Base-by-base conservation (phyloP, 192 early-diverging fungal genomes). In the Coemansia sp. region DNA sequence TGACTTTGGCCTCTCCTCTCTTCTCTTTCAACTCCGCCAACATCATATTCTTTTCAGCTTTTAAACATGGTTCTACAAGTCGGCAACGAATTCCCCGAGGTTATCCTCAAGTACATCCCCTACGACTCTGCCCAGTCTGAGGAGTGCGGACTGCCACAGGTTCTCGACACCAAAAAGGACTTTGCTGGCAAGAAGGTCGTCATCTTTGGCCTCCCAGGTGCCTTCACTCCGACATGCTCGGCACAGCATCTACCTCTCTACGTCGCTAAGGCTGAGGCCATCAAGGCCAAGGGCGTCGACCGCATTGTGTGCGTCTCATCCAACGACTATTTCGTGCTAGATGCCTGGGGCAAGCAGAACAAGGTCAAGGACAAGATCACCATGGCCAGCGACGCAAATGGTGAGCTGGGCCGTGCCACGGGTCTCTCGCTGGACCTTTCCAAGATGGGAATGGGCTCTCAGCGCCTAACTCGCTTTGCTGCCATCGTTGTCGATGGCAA, bases 301-400 rank as follows among this genome's bases (percentile, higher is more conserved):
- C 60, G 67, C n/a, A 72, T 83, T 36, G 75, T 79, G 13, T 78
- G 76, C 52, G 72, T 73, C 13, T 75, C 76, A 13, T 69, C 73
- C 57, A 78, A 82, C 70, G 83, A 88, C 63, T 85, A 83, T 18
- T 89, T 86, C 66, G 86, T 87, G 2, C 69, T 83, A 77, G 80
- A 83, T 22, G 84, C 87, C 41, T 87, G 88, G 88, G 87, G 73
- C 38, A 79, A 79, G 70, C 44, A 64, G 33, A 50, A 76, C 57
- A 64, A 62, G 61, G 78, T 77, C 71, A 29, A 73, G 24, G 70
- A 66, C 74, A 71, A 67, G 64, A 79, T 85, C 49, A 63, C 75
- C 69, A 90, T 94, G 90, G 88, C 89, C 53, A 87, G 90, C 29
- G 93, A 94, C 67, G 92, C 89, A 41, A 91, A 89, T 74, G 90